Evolutionary conservation across 2,329 filamentous ascomycete species (phyloP).

Genomic region (Aspergillus melleus): DNA sequence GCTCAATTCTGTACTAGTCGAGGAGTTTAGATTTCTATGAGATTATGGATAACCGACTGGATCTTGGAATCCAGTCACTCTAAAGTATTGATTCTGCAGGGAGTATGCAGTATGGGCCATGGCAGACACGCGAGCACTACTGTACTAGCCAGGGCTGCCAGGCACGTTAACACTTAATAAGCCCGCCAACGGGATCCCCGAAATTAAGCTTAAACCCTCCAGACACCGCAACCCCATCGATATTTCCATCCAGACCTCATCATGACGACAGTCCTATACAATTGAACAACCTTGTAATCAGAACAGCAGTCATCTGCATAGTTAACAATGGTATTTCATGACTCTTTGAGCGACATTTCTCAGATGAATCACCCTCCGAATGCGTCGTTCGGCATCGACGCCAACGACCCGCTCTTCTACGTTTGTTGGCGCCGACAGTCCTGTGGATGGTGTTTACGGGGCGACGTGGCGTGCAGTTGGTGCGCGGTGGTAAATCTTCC

Average conservation of each 20-base stretch:
- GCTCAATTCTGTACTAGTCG: background rate
- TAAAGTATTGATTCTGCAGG: no score
- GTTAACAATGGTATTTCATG: background rate
- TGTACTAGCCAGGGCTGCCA: no score
- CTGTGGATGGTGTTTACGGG: constrained; percentile 34
- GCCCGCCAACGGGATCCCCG: no score
- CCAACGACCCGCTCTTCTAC: constrained; percentile 29
- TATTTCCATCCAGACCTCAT: background rate
- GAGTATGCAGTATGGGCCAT: no score
- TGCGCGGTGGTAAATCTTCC: constrained; percentile 35
- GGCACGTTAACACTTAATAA: no score
- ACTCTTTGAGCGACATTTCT: background rate
- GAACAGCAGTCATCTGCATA: background rate
- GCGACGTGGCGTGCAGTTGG: constrained; percentile 38
- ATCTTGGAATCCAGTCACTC: background rate
- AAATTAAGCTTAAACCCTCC: no score
- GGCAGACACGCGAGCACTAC: no score
- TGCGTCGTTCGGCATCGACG: constrained; percentile 2
- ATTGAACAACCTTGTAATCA: background rate
- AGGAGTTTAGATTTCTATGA: background rate
- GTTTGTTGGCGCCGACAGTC: constrained; percentile 40
- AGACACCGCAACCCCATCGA: no score
- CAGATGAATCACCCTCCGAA: background rate
- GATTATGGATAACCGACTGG: background rate
- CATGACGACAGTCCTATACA: background rate